A percentile compares a stretch with the other conserved stretches of the same genome.
Conservation (phyloP, 106 monocot species). For the Dioscorea dumetorum region DNA sequence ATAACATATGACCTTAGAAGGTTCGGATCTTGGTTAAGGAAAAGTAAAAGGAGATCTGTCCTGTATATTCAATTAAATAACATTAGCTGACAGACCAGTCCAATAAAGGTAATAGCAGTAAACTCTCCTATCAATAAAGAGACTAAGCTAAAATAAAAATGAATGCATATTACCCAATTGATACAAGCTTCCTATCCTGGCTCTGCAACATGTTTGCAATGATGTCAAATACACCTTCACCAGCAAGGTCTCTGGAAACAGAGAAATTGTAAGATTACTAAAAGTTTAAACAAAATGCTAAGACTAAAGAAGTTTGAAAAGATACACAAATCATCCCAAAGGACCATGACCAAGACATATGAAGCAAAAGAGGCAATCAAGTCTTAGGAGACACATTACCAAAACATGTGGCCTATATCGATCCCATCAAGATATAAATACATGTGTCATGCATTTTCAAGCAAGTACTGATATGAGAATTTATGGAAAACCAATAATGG, state of each 20-base stretch:
- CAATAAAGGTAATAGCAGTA: background rate
- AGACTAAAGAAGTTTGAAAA: no score
- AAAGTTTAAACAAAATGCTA: no score
- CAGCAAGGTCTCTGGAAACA: constrained; percentile 76
- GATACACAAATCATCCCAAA: no score
- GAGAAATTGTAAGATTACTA: background rate
- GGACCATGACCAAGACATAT: no score
- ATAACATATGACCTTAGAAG: constrained; percentile 36
- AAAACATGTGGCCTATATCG: no score
- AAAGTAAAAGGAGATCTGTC: constrained; percentile 43
- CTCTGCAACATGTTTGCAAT: constrained; percentile 68
- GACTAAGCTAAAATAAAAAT: background rate
- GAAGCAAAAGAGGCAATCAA: no score
- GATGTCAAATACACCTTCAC: constrained; percentile 90
- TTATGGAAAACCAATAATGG: no score
- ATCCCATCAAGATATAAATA: no score
- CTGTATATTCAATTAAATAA: constrained; percentile 14
- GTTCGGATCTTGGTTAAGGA: constrained; percentile 41
- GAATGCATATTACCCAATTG: constrained; percentile 54
- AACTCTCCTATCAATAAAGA: background rate
- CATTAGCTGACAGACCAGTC: no score
- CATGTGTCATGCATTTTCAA: no score
- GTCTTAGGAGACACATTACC: no score
- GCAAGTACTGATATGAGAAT: no score
- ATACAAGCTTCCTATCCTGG: constrained; percentile 76